phyloP scores from a whole-genome alignment of 768 basidiomycete genomes.

The Suillus brevipes region DNA sequence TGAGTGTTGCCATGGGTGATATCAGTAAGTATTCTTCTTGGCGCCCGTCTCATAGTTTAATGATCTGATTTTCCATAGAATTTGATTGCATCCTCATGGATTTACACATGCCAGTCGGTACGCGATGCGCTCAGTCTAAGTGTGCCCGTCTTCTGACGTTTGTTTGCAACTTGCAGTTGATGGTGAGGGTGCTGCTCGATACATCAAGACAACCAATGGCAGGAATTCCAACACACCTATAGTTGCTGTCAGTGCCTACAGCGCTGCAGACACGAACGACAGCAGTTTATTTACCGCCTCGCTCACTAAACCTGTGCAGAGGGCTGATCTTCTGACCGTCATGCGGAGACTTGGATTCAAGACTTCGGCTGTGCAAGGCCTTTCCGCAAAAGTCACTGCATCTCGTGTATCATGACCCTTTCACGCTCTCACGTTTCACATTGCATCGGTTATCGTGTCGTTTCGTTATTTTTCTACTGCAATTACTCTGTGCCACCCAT shows the following conservation, averaged over 20 bases:
- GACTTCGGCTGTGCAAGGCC: slow-evolving; percentile 70
- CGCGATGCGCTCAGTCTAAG: slow-evolving; percentile 35
- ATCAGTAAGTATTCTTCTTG: slow-evolving; percentile 68
- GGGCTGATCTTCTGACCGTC: slow-evolving; percentile 75
- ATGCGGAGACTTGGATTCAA: slow-evolving; percentile 92
- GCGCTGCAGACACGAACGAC: slow-evolving; percentile 64
- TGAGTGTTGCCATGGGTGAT: slow-evolving; percentile 95
- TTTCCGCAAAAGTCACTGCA: slow-evolving; percentile 54
- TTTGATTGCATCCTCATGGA: slow-evolving; percentile 97
- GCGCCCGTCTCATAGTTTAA: neutral
- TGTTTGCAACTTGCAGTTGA: slow-evolving; percentile 59
- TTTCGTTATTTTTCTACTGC: slow-evolving; percentile 34
- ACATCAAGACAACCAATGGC: slow-evolving; percentile 96
- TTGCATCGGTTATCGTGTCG: slow-evolving; percentile 26
- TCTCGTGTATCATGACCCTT: slow-evolving; percentile 28
- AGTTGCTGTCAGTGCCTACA: slow-evolving; percentile 88
- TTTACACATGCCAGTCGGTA: slow-evolving; percentile 90
- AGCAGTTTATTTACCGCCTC: slow-evolving; percentile 78
- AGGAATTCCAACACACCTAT: slow-evolving; percentile 94
- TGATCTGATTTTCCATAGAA: slow-evolving; percentile 47
- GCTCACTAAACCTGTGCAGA: slow-evolving; percentile 87
- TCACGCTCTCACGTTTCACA: slow-evolving; percentile 19
- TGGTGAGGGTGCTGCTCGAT: slow-evolving; percentile 94
- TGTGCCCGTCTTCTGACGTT: slow-evolving; percentile 11
- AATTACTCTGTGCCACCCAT: slow-evolving; percentile 33